These are phyloP conservation scores for Fusarium kyushuense DNA, from an alignment of 2,329 filamentous ascomycete genomes.

Conservation along the genomic window DNA sequence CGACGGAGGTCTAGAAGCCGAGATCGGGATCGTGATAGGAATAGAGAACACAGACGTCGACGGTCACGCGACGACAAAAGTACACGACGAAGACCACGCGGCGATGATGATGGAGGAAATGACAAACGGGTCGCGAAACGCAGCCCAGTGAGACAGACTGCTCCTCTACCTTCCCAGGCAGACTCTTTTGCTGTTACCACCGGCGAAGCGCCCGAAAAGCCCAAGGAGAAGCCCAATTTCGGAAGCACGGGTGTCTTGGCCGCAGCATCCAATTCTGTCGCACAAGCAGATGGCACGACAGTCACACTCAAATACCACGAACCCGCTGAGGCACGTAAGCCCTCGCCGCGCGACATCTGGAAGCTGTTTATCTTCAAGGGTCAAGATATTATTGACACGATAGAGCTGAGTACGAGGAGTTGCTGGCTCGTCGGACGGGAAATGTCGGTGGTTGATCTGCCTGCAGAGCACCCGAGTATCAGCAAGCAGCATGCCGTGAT, in stretches of 20 bases:
- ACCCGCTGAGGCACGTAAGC: slow-evolving; percentile 90
- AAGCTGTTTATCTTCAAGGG: slow-evolving; percentile 94
- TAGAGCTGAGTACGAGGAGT: slow-evolving; percentile 79
- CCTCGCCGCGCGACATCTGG: slow-evolving; percentile 82
- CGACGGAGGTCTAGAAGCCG: slow-evolving; percentile 46
- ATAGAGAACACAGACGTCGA: slow-evolving; percentile 46
- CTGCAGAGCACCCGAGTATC: slow-evolving; percentile 89
- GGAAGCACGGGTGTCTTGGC: slow-evolving; percentile 83
- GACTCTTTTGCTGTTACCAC: slow-evolving; percentile 69
- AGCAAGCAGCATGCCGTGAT: slow-evolving; percentile 97
- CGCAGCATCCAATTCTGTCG: slow-evolving; percentile 83
- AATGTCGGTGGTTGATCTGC: slow-evolving; percentile 81
- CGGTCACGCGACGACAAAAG: slow-evolving; percentile 52
- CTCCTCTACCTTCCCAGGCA: slow-evolving; percentile 70
- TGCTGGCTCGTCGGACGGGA: slow-evolving; percentile 95
- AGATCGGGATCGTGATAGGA: slow-evolving; percentile 45
- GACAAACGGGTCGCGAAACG: slow-evolving; percentile 42
- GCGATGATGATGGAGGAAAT: slow-evolving; percentile 34
- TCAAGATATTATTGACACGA: slow-evolving; percentile 80
- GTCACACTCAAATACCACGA: slow-evolving; percentile 96
- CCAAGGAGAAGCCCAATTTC: slow-evolving; percentile 92
- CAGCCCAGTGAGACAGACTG: slow-evolving; percentile 52
- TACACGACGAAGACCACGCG: slow-evolving; percentile 44
- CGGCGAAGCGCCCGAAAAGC: slow-evolving; percentile 62
- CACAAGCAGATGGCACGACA: slow-evolving; percentile 77